Evolutionary conservation across 2,329 filamentous ascomycete genomes (phyloP).

Genomic region (Paracamarosporium sp.): DNA sequence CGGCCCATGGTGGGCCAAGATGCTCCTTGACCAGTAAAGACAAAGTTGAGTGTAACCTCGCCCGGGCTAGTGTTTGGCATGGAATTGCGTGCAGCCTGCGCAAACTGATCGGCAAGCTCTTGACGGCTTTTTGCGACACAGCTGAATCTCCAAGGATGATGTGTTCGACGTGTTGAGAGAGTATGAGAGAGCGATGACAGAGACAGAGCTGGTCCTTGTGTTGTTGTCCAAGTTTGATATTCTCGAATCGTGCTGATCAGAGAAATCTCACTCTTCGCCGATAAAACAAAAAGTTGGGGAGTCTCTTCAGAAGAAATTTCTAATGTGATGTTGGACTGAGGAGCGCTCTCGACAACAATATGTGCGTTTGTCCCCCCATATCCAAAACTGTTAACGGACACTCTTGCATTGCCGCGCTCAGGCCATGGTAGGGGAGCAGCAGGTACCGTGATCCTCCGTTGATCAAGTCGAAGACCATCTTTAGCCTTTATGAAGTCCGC

Average conservation of each 20-base stretch:
- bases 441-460: slow-evolving; percentile 6
- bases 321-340: background rate
- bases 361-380: slow-evolving; percentile 24
- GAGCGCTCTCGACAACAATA: slow-evolving; percentile 16
- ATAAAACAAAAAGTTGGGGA: background rate
- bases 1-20: slow-evolving; percentile 26
- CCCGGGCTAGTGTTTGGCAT: background rate
- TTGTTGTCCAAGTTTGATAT: background rate
- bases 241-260: background rate
- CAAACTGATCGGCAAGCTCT: background rate
- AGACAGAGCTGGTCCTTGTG: background rate
- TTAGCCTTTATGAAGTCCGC: slow-evolving; percentile 15
- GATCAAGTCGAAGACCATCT: slow-evolving; percentile 6
- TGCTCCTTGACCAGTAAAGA: slow-evolving; percentile 37
- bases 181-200: background rate
- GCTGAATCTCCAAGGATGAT: background rate
- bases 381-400: slow-evolving; percentile 20
- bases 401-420: background rate
- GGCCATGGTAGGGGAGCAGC: slow-evolving; percentile 16
- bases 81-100: background rate
- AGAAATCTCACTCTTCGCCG: background rate
- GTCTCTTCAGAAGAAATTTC: background rate
- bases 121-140: background rate
- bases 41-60: slow-evolving; percentile 15
- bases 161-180: background rate